phyloP scores from a whole-genome alignment of 1,284 basidiomycete species.

The Agroathelia rolfsii region DNA sequence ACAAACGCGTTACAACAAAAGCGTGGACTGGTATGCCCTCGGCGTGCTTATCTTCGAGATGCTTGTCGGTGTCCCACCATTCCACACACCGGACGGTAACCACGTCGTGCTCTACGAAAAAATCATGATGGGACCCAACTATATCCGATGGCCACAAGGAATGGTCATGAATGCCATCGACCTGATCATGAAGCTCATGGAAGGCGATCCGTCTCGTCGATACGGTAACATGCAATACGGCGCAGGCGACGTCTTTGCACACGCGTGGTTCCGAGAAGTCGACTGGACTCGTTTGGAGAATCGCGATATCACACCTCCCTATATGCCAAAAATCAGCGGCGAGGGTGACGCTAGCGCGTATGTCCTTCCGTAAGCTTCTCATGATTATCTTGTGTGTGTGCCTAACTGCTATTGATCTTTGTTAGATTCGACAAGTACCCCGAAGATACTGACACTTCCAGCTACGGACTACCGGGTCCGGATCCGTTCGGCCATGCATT shows the following conservation, averaged over 20 bases:
- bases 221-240: constrained; percentile 90
- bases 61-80: constrained; percentile 81
- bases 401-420: constrained; percentile 7
- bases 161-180: constrained; percentile 82
- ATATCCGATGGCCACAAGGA: constrained; percentile 81
- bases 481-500: constrained; percentile 54
- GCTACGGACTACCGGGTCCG: constrained; percentile 45
- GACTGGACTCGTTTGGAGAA: constrained; percentile 83
- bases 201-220: constrained; percentile 82
- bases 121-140: constrained; percentile 66
- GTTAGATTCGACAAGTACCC: constrained; percentile 69
- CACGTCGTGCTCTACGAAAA: constrained; percentile 70
- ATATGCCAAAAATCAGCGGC: constrained; percentile 77
- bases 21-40: constrained; percentile 97
- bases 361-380: constrained; percentile 19
- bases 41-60: constrained; percentile 97
- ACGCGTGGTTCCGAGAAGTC: constrained; percentile 96
- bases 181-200: constrained; percentile 85
- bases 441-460: constrained; percentile 51
- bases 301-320: constrained; percentile 93
- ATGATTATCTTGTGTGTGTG: neutral
- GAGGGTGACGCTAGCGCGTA: constrained; percentile 90
- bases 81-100: constrained; percentile 57
- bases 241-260: constrained; percentile 91
- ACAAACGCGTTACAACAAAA: constrained; percentile 92